phyloP scores from a whole-genome alignment of 2,329 filamentous ascomycete species.

The Botrytis sinoallii region DNA sequence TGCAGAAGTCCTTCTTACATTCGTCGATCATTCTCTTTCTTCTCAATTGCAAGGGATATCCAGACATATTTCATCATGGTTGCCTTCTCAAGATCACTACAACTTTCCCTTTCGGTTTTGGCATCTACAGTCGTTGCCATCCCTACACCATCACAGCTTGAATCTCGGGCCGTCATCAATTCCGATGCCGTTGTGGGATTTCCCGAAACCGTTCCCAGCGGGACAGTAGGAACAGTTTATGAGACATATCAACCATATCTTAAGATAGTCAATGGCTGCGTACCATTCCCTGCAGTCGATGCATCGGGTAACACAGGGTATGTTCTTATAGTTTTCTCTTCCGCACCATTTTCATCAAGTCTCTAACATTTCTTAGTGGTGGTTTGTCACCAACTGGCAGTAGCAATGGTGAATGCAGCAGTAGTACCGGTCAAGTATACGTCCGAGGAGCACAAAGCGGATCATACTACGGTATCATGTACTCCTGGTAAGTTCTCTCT shows the following conservation, averaged over 20 bases:
- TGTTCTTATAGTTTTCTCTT: constrained; percentile 21
- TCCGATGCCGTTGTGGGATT: constrained; percentile 52
- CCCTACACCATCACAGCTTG: constrained; percentile 27
- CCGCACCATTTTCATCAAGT: background rate
- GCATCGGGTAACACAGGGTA: constrained; percentile 55
- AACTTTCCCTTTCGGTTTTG: constrained; percentile 23
- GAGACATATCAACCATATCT: constrained; percentile 55
- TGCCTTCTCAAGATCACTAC: constrained; percentile 23
- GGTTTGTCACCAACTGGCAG: constrained; percentile 39
- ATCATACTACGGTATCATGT: constrained; percentile 48
- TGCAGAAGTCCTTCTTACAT: background rate
- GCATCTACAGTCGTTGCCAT: constrained; percentile 21
- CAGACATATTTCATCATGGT: constrained; percentile 23
- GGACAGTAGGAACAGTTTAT: constrained; percentile 47
- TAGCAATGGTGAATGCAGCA: constrained; percentile 42
- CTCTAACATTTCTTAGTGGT: constrained; percentile 25
- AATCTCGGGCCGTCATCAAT: constrained; percentile 43
- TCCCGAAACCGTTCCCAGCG: constrained; percentile 49
- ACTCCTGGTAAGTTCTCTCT: constrained; percentile 44
- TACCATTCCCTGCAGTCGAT: constrained; percentile 61
- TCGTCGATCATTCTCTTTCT: background rate
- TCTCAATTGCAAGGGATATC: background rate
- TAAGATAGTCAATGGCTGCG: constrained; percentile 56
- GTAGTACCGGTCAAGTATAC: constrained; percentile 50
- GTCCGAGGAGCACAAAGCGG: constrained; percentile 44